These are phyloP conservation scores for Haberlea rhodopensis DNA, from an alignment of 257 asterid genomes.

Conservation along the genomic window DNA sequence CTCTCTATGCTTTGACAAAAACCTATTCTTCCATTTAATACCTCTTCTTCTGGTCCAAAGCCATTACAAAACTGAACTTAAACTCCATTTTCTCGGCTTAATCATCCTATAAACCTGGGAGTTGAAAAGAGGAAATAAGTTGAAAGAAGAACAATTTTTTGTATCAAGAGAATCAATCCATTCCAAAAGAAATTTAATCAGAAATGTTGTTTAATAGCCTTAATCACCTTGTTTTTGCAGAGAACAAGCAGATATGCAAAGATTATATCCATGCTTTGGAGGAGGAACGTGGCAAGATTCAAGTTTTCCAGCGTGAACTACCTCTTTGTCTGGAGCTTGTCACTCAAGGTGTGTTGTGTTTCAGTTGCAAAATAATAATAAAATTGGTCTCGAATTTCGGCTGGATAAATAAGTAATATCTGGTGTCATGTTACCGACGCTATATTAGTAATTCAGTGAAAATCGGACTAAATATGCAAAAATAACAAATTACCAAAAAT, in stretches of 20 bases:
- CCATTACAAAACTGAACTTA: constrained; percentile 1
- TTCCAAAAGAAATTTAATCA: not conserved
- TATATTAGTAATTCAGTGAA: too few species aligned
- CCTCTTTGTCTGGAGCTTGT: constrained; percentile 92
- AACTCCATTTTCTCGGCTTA: constrained; percentile 8
- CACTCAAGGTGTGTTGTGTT: constrained; percentile 59
- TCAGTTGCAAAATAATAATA: too few species aligned
- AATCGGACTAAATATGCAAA: too few species aligned
- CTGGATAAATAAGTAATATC: not conserved
- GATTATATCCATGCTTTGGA: constrained; percentile 64
- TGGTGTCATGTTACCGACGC: too few species aligned
- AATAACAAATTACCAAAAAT: too few species aligned
- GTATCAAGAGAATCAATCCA: too few species aligned
- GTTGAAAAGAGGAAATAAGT: not conserved
- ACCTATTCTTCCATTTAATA: constrained; percentile 18
- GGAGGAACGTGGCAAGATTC: constrained; percentile 78
- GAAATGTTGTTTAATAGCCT: constrained; percentile 42
- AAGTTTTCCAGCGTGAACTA: constrained; percentile 87
- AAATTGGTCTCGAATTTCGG: not conserved
- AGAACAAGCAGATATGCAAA: constrained; percentile 53
- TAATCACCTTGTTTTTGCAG: constrained; percentile 35
- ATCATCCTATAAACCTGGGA: not conserved
- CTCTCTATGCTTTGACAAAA: constrained; percentile 42
- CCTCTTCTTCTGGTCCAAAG: constrained; percentile 21
- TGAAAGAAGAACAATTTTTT: not conserved